Conservation (phyloP, 805 yeast genomes). For the Danielia reshetovae region DNA sequence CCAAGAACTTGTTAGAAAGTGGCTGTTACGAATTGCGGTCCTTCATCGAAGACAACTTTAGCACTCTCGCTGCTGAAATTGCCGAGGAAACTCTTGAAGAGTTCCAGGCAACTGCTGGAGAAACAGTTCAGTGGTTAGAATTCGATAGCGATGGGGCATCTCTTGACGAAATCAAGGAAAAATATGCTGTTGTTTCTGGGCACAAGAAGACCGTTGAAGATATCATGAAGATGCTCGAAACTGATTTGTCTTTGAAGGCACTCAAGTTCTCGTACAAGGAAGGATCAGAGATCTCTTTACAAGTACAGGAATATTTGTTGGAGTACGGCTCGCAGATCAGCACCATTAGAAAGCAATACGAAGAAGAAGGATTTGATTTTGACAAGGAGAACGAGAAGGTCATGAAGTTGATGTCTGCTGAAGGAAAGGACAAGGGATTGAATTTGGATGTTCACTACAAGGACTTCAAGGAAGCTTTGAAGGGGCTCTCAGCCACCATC, state of each 20-base stretch:
- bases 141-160: slow-evolving; percentile 57
- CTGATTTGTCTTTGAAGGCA: slow-evolving; percentile 45
- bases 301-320: slow-evolving; percentile 42
- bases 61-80: slow-evolving; percentile 30
- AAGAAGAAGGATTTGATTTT: slow-evolving; percentile 46
- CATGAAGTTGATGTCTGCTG: slow-evolving; percentile 17
- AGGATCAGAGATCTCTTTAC: slow-evolving; percentile 38
- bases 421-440: slow-evolving; percentile 6
- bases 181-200: slow-evolving; percentile 17
- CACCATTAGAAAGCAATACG: slow-evolving; percentile 40
- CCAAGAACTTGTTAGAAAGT: slow-evolving; percentile 68
- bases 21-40: slow-evolving; percentile 67
- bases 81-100: slow-evolving; percentile 37
- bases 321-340: slow-evolving; percentile 44
- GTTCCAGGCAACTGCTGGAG: slow-evolving; percentile 32
- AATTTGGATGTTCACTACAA: slow-evolving; percentile 25
- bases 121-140: slow-evolving; percentile 73
- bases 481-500: slow-evolving; percentile 23
- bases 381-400: slow-evolving; percentile 48
- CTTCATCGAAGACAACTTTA: slow-evolving; percentile 51
- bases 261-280: slow-evolving; percentile 41
- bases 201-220: slow-evolving; percentile 25
- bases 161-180: slow-evolving; percentile 23
- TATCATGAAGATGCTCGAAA: slow-evolving; percentile 37
- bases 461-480: slow-evolving; percentile 25